Base-by-base conservation (phyloP, 2,329 filamentous ascomycete genomes). In the Cladophialophora exuberans region DNA sequence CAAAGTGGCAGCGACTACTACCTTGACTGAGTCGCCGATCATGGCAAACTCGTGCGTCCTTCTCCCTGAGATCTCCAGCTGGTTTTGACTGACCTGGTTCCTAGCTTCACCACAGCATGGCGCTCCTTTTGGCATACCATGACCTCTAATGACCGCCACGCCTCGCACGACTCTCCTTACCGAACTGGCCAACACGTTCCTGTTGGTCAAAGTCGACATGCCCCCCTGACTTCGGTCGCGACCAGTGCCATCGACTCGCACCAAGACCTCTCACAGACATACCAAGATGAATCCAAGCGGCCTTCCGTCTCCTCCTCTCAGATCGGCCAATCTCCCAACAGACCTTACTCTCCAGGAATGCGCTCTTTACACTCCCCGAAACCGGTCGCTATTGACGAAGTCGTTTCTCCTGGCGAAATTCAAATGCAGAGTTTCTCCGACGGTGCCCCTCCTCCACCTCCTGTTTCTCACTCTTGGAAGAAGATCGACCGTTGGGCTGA, bases 401-500 rank as follows among this genome's bases (percentile, higher is more conserved):
- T 57, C 15, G 82, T 86, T 63, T 85, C 75, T 76, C 84, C 76
- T 4, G 89, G 89, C 62, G 93, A 97, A 72, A 96, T 99, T 60
- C 93, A 88, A 64, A 94, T 99, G 90, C 94, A 97, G 75, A 88
- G 88, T 59, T 99, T 99, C 75, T 85, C 88, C 67, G 92, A 97
- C 64, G 94, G 94, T 52, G 82, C 90, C 20, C 92, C 94, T 2
- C 94, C 94, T 2, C 85, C 94, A 6, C 94, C 94, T 2, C 91
- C 94, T 5, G 86, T 96, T 33, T 73, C 79, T 44, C 92, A 97
- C 75, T 96, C 93, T 11, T 99, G 94, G 94, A 86, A 82, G 70
- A 89, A 92, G 72, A 97, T 99, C 69, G 93, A 97, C 70, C 80
- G 82, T 35, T 99, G 94, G 94, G 83, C 89, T 52, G 94, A 97